Evolutionary conservation across 164 flowering plant genomes (phyloP).

Genomic region (Liriodendron chinense): DNA sequence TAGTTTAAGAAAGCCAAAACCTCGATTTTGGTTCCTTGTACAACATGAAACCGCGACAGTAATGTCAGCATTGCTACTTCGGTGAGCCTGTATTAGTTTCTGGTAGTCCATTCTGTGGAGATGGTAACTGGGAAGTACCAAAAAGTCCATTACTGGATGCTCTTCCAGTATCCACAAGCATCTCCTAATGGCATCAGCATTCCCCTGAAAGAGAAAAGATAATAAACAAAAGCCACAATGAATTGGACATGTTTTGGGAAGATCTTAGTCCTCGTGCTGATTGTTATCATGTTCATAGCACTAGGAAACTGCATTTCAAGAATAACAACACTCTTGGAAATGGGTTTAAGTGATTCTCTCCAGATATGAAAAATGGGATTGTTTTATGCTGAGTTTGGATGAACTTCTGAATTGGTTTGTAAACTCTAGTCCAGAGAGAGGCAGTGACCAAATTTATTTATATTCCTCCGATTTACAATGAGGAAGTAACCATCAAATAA

Average conservation of each 20-base stretch:
- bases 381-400: not conserved
- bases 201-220: constrained; percentile 40
- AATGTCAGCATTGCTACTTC: constrained; percentile 52
- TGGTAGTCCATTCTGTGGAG: constrained; percentile 86
- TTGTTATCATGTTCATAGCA: not conserved
- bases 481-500: too few relatives aligned
- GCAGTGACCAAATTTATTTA: not conserved
- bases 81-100: constrained; percentile 53
- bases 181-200: constrained; percentile 84
- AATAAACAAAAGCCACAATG: not conserved
- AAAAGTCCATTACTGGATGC: constrained; percentile 52
- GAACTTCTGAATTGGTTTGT: not conserved
- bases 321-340: not conserved
- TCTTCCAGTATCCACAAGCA: constrained; percentile 79
- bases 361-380: not conserved
- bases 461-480: too few relatives aligned
- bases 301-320: not conserved
- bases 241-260: not conserved
- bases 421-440: not conserved
- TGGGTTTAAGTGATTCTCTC: not conserved
- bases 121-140: constrained; percentile 86
- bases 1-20: constrained; percentile 46
- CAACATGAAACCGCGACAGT: constrained; percentile 47
- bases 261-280: not conserved
- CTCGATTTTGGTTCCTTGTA: constrained; percentile 30